Evolutionary conservation across 2,329 filamentous ascomycete species (phyloP), one percentile per base, ranked within the genome.

Genomic region (Neofusicoccum laricinum): DNA sequence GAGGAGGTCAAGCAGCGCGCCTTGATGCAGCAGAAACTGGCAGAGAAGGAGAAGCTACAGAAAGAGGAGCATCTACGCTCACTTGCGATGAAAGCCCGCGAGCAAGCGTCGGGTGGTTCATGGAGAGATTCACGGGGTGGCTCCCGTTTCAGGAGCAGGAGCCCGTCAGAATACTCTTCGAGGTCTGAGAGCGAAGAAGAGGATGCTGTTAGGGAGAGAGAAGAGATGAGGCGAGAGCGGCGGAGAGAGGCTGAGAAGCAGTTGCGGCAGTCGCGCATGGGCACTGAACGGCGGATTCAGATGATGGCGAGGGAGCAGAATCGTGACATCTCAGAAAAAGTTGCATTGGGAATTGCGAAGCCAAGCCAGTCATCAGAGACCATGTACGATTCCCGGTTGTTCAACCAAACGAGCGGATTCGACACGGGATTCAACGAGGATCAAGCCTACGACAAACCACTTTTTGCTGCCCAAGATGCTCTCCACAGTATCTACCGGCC

Each of bases 371-470:
- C 89, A 58, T 90, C 90, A 63, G 95, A 99, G 77, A 89, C 91
- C 25, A 98, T 98, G 95, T 99, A 96, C 80, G 95, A 99, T 79
- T 96, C 93, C 2, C 85, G 95, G 45, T 80, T 99, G 34, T 99
- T 99, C 80, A 97, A 98, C 79, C 92, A 96, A 79, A 90, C 88
- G 5, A 93, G 90, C 70, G 95, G 95, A 0, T 96, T 99, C 75
- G 90, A 93, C 70, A 86, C 88, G 61, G 95, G 94, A 0, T 93
- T 97, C 84, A 99, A 99, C 77, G 95, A 99, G 77, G 95, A 99
- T 76, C 95, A 99, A 73, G 88, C 89, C 0, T 99, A 98, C 80
- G 95, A 98, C 77, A 98, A 98, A 79, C 95, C 95, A 19, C 82
- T 99, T 7, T 99, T 99, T 75, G 93, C 93, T 0, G 94, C 95